Evolutionary conservation across 2,329 filamentous ascomycete species (phyloP), one percentile per base, ranked within the genome.

Genomic region (Penicillium rolfsii): DNA sequence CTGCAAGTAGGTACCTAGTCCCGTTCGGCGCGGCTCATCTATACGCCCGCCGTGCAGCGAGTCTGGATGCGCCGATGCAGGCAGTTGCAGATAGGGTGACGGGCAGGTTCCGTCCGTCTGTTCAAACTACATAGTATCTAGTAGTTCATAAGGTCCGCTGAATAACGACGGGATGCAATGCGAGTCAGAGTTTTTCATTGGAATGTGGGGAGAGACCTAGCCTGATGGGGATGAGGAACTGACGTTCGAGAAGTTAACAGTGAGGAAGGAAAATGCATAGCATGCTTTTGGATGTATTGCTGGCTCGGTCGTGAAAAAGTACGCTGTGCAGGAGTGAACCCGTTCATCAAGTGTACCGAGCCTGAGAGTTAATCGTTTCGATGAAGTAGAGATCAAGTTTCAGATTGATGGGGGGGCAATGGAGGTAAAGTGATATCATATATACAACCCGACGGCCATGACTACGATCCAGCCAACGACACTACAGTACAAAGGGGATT

Each of bases 161-260:
- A 61, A 62, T 40, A 14, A n/a, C 14, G 30, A 53, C 59, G 59
- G 62, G 63, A 66, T 66, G 65, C 63, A 61, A 70, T 69, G 67
- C 65, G 67, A 35, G 57, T 62, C 63, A 63, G 50, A 61, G 45
- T 67, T 67, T 69, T 67, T 64, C 56, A 63, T 60, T 70, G 67
- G 67, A 70, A 70, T 70, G 67, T 70, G 67, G 65, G 53, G 64
- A 57, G 52, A 33, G 54, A 36, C 11, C 35, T 36, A 36, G 48
- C 48, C 35, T 46, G 41, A 41, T 48, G 26, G 49, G 24, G 16
- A 30, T 57, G 50, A 48, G 30, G 26, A 48, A 50, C 16, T 33
- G 28, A 4, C 22, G 16, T 35, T 16, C 9, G 16, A 6, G 14
- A 4, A 12, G 26, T n/a, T 2, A 48, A 50, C 9, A 35, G 46